Conservation (phyloP, 2,329 filamentous ascomycete species). For the Sporothrix mexicana region DNA sequence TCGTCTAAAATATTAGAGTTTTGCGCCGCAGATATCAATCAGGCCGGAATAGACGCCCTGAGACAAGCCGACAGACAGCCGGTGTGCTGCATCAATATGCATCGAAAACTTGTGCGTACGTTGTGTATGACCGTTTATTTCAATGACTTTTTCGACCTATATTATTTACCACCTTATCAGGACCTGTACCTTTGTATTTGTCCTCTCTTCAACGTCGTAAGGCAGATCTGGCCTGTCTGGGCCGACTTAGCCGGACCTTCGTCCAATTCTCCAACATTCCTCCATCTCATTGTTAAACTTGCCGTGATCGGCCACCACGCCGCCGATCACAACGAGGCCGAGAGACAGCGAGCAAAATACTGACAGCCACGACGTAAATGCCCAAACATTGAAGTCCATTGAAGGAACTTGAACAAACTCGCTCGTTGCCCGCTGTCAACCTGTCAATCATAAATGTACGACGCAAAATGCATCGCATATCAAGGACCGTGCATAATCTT, state of each 20-base stretch:
- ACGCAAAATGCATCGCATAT: neutral
- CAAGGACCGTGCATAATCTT: constrained; percentile 3
- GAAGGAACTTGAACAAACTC: neutral
- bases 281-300: neutral
- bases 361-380: neutral
- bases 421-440: neutral
- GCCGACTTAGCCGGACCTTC: neutral
- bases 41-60: neutral
- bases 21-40: neutral
- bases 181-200: neutral
- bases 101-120: neutral
- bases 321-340: neutral
- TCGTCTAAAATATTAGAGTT: no score
- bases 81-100: neutral
- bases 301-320: neutral
- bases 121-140: neutral
- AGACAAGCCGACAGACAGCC: constrained; percentile 6
- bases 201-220: neutral
- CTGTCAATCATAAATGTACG: neutral
- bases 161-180: neutral
- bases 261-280: constrained; percentile 13
- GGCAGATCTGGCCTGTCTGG: neutral
- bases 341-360: constrained; percentile 1
- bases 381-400: no score
- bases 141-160: neutral